Base-by-base conservation (phyloP, 75 land plant species). In the Ceratopteris richardii region DNA sequence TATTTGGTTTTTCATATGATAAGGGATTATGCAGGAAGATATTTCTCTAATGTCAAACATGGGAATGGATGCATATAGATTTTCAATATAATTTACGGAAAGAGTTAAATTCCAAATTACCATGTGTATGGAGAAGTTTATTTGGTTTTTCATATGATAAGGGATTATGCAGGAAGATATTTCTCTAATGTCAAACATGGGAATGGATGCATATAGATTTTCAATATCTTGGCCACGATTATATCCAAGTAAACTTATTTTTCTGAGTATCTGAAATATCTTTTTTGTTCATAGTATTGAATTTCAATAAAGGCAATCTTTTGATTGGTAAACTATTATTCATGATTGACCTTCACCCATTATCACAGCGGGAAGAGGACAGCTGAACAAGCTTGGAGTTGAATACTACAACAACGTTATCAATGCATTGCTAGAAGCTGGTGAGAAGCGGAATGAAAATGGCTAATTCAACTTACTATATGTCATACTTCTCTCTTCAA, bases 331-430 rank as follows among this genome's bases (percentile, higher is more conserved):
- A n/a, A n/a, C n/a, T n/a, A n/a, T n/a, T 9, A 33, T 33, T 33
- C 3, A 3, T 33, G 37, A 33, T 33, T 33, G 7, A 33, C 37
- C 7, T 3, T 4, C 37, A 33, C 9, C 9, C 28, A 21, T 24
- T 22, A 43, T 36, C 59, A 77, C 74, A 66, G 69, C 56, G 13
- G 65, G 75, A 13, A 72, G 73, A 37, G 82, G 80, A 26, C 66
- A 65, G 22, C 64, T 79, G 29, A 85, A 85, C 42, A 26, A 37
- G 11, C 63, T 66, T 31, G 89, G 89, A 23, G 57, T 85, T 37
- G 58, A 66, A 1, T 85, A 76, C 61, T 85, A 85, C 71, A 78
- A 82, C 74, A 73, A 82, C 53, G 74, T 85, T 43, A 81, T 85
- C 70, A 62, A 85, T 41, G 79, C 69, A 39, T 74, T 85, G 20